Conservation (phyloP, 352 stramenopile genomes). For the Pelagophyceae sp. region DNA sequence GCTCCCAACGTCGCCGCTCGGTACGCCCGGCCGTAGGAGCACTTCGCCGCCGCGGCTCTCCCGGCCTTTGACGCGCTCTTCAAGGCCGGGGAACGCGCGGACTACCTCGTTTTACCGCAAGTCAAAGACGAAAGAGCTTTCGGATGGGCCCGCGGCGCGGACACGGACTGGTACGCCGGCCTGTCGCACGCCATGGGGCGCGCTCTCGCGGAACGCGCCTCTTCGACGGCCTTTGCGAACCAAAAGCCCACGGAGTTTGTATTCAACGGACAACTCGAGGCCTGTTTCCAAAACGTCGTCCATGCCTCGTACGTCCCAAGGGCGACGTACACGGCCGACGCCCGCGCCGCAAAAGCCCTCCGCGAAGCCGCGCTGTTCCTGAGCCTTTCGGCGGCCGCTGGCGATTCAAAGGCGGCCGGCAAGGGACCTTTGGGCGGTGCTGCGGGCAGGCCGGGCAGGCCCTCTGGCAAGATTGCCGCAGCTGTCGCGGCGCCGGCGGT, state of each 20-base stretch:
- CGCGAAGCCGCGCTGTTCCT: not conserved
- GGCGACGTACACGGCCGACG: constrained; percentile 6
- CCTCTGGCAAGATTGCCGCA: no score
- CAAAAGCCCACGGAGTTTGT: no score
- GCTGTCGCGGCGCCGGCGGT: not conserved
- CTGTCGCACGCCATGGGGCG: not conserved
- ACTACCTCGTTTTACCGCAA: constrained; percentile 9
- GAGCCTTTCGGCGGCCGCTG: no score
- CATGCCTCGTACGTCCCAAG: constrained; percentile 1
- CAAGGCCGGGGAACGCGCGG: not conserved
- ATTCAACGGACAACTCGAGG: not conserved
- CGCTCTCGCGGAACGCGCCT: no score
- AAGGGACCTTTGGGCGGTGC: no score
- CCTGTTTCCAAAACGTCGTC: not conserved
- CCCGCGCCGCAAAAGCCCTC: not conserved
- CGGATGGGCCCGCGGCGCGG: not conserved
- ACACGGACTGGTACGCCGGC: constrained; percentile 6
- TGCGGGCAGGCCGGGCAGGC: no score
- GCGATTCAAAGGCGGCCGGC: no score
- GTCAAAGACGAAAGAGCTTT: not conserved
- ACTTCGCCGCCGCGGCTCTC: constrained; percentile 7
- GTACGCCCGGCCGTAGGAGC: no score
- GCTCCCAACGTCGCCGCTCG: no score
- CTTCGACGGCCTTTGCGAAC: no score
- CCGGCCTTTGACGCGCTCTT: constrained; percentile 3